A percentile compares a stretch with the other conserved stretches of the same genome.
phyloP scores from a whole-genome alignment of 2,329 filamentous ascomycete species.

The Pseudopithomyces maydicus region DNA sequence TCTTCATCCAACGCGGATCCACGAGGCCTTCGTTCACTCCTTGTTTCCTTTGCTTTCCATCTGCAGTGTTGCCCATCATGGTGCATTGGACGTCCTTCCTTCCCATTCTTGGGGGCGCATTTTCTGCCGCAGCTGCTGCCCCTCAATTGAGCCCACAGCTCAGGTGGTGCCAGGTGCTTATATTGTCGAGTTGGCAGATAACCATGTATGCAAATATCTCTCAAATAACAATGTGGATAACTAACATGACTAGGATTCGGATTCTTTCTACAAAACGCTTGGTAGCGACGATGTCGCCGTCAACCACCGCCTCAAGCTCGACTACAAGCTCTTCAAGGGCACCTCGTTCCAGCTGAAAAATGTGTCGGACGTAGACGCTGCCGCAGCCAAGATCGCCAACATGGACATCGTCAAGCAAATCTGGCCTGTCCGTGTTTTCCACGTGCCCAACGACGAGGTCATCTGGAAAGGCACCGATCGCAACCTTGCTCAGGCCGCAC shows the following conservation, averaged over 20 bases:
- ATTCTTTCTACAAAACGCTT: constrained; percentile 9
- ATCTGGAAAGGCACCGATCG: constrained; percentile 3
- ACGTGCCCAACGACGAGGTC: constrained; percentile 7
- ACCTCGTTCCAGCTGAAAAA: constrained; percentile 11
- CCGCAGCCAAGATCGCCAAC: constrained; percentile 8
- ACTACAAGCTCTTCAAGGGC: constrained; percentile 13
- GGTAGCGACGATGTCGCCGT: constrained; percentile 8
- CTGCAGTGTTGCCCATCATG: neutral
- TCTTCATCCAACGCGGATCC: constrained; percentile 4
- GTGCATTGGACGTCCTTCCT: constrained; percentile 6
- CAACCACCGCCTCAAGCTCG: constrained; percentile 9
- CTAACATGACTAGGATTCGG: constrained; percentile 1
- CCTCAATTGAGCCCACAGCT: neutral
- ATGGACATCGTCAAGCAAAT: constrained; percentile 11
- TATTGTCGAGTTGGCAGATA: constrained; percentile 9
- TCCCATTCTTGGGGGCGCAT: constrained; percentile 5
- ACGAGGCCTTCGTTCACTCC: constrained; percentile 4
- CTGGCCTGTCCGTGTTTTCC: constrained; percentile 11
- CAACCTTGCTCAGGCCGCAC: neutral
- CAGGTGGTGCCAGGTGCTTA: constrained; percentile 10
- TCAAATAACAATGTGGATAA: neutral
- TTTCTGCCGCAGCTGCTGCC: constrained; percentile 1
- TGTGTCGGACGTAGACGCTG: constrained; percentile 9
- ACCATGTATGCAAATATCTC: neutral
- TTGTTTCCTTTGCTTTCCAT: neutral